Evolutionary conservation across 768 basidiomycete species (phyloP).

Genomic region (Suillus ampliporus): DNA sequence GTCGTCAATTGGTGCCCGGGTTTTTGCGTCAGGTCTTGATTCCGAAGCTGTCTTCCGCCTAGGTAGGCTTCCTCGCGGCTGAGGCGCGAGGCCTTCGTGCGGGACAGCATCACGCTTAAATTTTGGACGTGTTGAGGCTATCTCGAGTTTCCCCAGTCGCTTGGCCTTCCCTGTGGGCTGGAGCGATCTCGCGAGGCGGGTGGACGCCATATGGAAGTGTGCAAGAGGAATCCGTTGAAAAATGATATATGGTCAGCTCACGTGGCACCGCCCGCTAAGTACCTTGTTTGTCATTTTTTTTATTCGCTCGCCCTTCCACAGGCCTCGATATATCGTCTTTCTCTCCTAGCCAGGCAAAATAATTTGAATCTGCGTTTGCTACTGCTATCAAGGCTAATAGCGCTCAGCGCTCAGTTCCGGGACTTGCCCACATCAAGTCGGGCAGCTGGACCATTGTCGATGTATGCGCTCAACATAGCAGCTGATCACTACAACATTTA

Average conservation of each 20-base stretch:
- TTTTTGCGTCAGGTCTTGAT: background rate
- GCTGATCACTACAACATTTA: conserved; percentile 30
- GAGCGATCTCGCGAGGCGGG: conserved; percentile 34
- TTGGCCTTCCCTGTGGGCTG: conserved; percentile 33
- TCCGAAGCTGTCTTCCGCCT: background rate
- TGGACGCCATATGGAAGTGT: too few relatives aligned
- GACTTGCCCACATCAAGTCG: conserved; percentile 23
- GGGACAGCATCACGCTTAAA: conserved; percentile 25
- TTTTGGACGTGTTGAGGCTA: conserved; percentile 25
- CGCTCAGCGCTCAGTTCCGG: background rate
- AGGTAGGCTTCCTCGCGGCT: background rate
- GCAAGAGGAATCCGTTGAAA: too few relatives aligned
- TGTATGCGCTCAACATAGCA: conserved; percentile 13
- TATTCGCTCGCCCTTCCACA: too few relatives aligned
- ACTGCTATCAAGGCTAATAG: conserved; percentile 26
- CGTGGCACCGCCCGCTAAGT: too few relatives aligned
- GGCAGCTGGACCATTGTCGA: conserved; percentile 33
- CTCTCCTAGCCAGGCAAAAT: conserved; percentile 13
- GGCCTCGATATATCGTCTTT: too few relatives aligned
- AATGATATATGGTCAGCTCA: too few relatives aligned
- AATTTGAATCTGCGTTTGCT: conserved; percentile 21
- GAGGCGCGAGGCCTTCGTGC: conserved; percentile 23
- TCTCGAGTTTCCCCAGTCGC: conserved; percentile 31
- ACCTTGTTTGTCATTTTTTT: too few relatives aligned
- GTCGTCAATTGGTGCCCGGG: background rate